These are phyloP conservation scores for Tilletia caries DNA, from an alignment of 1,284 basidiomycete species.

Conservation along the genomic window DNA sequence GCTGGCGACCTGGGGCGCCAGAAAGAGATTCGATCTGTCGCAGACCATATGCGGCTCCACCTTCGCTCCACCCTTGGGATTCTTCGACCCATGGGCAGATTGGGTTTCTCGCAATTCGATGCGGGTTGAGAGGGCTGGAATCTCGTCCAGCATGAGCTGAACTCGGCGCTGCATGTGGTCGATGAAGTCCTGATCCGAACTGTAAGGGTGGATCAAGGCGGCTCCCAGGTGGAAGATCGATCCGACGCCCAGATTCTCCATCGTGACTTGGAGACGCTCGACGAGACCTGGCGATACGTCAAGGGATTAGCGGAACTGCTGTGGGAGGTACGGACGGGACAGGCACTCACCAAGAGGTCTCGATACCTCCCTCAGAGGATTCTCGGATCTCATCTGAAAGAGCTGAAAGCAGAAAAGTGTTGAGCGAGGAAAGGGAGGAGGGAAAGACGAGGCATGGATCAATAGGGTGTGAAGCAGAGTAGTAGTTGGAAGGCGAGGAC, in stretches of 20 bases:
- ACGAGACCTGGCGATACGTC: neutral
- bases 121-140: neutral
- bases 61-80: neutral
- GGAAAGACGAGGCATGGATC: too few species aligned
- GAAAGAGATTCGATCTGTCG: neutral
- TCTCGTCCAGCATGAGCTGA: neutral
- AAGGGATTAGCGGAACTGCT: neutral
- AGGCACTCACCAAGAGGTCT: too few species aligned
- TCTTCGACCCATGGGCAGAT: neutral
- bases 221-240: conserved; percentile 6
- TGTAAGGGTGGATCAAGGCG: neutral
- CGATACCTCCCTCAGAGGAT: too few species aligned
- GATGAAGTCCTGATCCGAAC: neutral
- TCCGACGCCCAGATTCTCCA: conserved; percentile 2
- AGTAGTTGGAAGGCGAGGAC: too few species aligned
- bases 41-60: neutral
- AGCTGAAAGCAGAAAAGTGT: too few species aligned
- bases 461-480: too few species aligned
- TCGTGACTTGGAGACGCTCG: conserved; percentile 3
- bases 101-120: neutral
- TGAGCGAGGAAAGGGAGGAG: too few species aligned
- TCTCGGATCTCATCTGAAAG: too few species aligned
- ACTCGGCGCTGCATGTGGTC: neutral
- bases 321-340: too few species aligned
- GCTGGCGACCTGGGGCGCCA: neutral